These are phyloP conservation scores for Cercospora sojina DNA, from an alignment of 2,329 filamentous ascomycete species.

Conservation along the genomic window DNA sequence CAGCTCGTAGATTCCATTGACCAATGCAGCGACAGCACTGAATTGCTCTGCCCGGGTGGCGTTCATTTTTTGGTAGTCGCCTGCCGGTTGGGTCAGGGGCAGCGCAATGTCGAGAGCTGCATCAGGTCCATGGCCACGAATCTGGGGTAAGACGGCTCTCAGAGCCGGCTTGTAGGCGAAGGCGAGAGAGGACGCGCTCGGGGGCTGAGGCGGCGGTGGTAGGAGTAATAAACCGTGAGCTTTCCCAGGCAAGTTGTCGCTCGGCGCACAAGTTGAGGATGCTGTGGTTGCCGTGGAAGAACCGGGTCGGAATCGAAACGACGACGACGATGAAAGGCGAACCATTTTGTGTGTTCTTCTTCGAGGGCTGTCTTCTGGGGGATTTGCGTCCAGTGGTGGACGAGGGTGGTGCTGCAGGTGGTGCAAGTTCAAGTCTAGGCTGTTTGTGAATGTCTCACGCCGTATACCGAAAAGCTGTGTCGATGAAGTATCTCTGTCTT, in stretches of 20 bases:
- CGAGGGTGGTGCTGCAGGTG: not conserved
- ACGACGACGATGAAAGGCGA: not conserved
- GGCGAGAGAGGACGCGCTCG: not conserved
- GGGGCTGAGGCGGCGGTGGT: not conserved
- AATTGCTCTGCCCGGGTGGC: not conserved
- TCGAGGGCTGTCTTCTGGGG: not conserved
- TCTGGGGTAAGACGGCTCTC: not conserved
- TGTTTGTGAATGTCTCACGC: not conserved
- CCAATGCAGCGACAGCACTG: not conserved
- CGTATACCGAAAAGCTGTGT: not conserved
- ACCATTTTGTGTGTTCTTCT: not conserved
- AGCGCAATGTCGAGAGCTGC: not conserved
- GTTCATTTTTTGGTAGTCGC: not conserved
- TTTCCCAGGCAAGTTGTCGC: not conserved
- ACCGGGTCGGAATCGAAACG: not conserved
- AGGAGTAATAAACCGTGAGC: not conserved
- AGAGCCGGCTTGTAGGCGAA: constrained; percentile 1
- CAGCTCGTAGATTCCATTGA: not conserved
- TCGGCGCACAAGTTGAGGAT: not conserved
- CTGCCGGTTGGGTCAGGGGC: not conserved
- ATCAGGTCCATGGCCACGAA: not conserved
- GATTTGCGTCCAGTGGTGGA: not conserved
- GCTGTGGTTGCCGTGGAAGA: not conserved
- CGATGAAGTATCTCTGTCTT: not conserved
- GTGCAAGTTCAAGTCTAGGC: not conserved